Evolutionary conservation across 371 early-diverging fungal genomes (phyloP).

Genomic region (Umbelopsis sp.): DNA sequence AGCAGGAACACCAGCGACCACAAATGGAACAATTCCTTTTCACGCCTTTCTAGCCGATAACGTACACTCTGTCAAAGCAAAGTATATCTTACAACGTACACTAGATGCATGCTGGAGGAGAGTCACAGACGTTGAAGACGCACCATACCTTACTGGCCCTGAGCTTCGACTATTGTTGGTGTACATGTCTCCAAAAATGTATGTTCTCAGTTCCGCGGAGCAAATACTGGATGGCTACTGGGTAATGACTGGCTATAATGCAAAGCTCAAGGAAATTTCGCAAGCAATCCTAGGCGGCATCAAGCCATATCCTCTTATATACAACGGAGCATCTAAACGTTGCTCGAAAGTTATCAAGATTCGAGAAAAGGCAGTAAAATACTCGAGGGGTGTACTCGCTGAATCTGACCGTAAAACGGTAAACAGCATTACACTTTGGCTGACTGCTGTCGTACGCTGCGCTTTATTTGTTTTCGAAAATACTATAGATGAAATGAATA

Average conservation of each 20-base stretch:
- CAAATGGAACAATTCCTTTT: conserved; percentile 26
- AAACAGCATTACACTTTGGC: conserved; percentile 52
- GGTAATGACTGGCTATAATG: conserved; percentile 27
- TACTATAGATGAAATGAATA: conserved; percentile 19
- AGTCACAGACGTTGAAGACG: conserved; percentile 24
- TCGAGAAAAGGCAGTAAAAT: conserved; percentile 36
- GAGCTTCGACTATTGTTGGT: conserved; percentile 56
- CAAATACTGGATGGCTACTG: conserved; percentile 22
- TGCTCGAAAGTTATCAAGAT: conserved; percentile 43
- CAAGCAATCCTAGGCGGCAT: conserved; percentile 23
- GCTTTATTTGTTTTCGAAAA: conserved; percentile 51
- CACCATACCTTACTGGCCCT: conserved; percentile 41
- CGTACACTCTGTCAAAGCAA: conserved; percentile 29
- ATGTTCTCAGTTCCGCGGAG: conserved; percentile 30
- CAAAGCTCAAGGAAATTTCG: conserved; percentile 22
- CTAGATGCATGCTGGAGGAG: conserved; percentile 34
- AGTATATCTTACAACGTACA: conserved; percentile 27
- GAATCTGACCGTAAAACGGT: conserved; percentile 35
- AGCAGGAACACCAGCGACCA: neutral
- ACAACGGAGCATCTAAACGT: conserved; percentile 34
- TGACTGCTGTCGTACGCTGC: conserved; percentile 55
- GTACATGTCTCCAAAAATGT: conserved; percentile 55
- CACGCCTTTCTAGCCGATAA: conserved; percentile 36
- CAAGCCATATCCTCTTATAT: conserved; percentile 34
- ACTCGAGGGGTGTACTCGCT: conserved; percentile 21